Evolutionary conservation across 202 grass and related monocot genomes (phyloP), one percentile per base, ranked within the genome.

Genomic region (Setaria italica): DNA sequence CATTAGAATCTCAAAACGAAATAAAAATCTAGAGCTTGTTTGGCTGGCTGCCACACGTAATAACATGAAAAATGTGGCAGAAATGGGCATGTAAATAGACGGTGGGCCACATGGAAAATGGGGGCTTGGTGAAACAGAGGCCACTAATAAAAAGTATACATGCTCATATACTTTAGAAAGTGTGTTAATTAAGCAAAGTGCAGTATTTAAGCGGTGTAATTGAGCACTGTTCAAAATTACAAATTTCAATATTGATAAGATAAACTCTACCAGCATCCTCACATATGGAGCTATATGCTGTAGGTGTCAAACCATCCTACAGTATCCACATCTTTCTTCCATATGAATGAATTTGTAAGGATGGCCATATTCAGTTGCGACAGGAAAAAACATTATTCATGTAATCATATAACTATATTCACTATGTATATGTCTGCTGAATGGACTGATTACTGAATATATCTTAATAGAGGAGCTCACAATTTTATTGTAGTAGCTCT

Each of bases 401-500:
- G n/a, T 67, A 59, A 64, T 9, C 34, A 2, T 77, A 76, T 48
- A 86, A 12, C 21, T 11, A 58, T 55, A 70, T 16, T 50, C 48
- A 3, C 33, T 33, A 62, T 74, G 62, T n/a, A 74, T 87, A 59
- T 7, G 39, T 37, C 47, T 19, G 15, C 5, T 3, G 56, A 70
- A 72, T 80, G 71, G 41, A n/a, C 2, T 14, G 7, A 1, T 34
- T 67, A 70, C 16, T 69, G 74, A 47, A 58, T 12, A 83, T 74
- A 25, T 25, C 67, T 17, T 14, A 57, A 81, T 10, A 77, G 37
- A 57, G 14, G n/a, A 71, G 63, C 92, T 99, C 80, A 99, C 97
- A 25, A 99, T 99, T 82, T 97, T 99, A 62, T 99, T 80, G 14
- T 92, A 78, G 88, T 99, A 99, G 83, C 87, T 97, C 80, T 90